Evolutionary conservation across 2,329 filamentous ascomycete species (phyloP).

Genomic region (Aureobasidium sp.): DNA sequence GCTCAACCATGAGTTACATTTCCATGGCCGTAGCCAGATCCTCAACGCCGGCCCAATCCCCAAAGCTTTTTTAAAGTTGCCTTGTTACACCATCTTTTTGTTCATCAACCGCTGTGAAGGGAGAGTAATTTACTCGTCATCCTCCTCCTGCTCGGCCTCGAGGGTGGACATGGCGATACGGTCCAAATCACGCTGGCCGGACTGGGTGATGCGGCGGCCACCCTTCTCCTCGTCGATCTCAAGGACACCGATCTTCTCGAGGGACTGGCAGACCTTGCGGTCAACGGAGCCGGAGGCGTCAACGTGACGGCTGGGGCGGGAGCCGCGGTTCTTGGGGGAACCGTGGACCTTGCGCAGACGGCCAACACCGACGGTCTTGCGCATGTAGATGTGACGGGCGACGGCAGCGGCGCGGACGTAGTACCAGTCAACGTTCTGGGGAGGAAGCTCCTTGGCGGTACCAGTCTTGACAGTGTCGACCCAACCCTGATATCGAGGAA

Average conservation of each 20-base stretch:
- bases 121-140: constrained; percentile 28
- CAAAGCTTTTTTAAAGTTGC: constrained; percentile 11
- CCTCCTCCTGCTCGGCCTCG: constrained; percentile 45
- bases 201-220: constrained; percentile 95
- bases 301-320: constrained; percentile 86
- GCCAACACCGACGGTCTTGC: constrained; percentile 98
- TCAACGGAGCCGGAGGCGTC: constrained; percentile 92
- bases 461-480: constrained; percentile 99
- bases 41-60: constrained; percentile 15
- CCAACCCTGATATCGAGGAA: constrained; percentile 57
- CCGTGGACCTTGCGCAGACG: constrained; percentile 96
- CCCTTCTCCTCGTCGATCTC: constrained; percentile 98
- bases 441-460: constrained; percentile 91
- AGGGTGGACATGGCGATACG: constrained; percentile 50
- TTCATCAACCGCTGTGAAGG: constrained; percentile 14
- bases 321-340: constrained; percentile 84
- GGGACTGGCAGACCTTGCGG: constrained; percentile 93
- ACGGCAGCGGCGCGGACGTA: constrained; percentile 85
- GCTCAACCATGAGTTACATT: constrained; percentile 14
- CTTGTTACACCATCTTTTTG: constrained; percentile 9
- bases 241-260: constrained; percentile 98
- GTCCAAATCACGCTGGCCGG: constrained; percentile 98
- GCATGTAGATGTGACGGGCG: constrained; percentile 97
- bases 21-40: constrained; percentile 15
- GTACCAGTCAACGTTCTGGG: constrained; percentile 97